phyloP scores from a whole-genome alignment of 2,329 filamentous ascomycete genomes.

The Aspergillus sp. region DNA sequence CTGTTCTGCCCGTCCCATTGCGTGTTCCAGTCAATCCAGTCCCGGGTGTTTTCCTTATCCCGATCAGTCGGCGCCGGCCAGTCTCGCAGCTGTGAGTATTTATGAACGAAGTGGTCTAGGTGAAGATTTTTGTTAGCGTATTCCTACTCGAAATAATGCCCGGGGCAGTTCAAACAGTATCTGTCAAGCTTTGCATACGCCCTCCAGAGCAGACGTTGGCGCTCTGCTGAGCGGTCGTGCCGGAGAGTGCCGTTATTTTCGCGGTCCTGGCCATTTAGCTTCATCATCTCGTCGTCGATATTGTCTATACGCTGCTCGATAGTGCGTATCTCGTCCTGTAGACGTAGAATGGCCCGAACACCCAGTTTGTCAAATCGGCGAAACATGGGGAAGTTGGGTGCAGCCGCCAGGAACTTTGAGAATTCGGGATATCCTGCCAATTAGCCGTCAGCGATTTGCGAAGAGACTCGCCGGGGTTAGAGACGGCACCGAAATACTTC shows the following conservation, averaged over 20 bases:
- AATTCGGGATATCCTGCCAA: background rate
- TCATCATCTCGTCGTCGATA: background rate
- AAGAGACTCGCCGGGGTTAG: too few relatives aligned
- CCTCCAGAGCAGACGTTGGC: background rate
- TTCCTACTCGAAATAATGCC: background rate
- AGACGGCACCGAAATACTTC: too few relatives aligned
- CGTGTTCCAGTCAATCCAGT: background rate
- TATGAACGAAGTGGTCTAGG: background rate
- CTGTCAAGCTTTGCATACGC: background rate
- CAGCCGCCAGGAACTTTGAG: background rate
- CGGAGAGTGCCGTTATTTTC: background rate
- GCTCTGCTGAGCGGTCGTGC: background rate
- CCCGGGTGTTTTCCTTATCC: background rate
- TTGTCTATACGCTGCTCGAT: background rate
- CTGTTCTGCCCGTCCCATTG: background rate
- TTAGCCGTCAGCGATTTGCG: too few relatives aligned
- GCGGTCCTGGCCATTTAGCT: background rate
- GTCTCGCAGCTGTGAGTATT: background rate
- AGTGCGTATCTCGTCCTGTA: background rate
- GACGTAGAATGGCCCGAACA: background rate
- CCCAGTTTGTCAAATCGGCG: background rate
- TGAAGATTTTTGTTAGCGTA: background rate
- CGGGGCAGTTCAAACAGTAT: background rate
- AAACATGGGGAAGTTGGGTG: background rate
- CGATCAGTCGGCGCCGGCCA: background rate